Base-by-base conservation (phyloP, 805 yeast genomes). In the Saturnispora mendoncae region DNA sequence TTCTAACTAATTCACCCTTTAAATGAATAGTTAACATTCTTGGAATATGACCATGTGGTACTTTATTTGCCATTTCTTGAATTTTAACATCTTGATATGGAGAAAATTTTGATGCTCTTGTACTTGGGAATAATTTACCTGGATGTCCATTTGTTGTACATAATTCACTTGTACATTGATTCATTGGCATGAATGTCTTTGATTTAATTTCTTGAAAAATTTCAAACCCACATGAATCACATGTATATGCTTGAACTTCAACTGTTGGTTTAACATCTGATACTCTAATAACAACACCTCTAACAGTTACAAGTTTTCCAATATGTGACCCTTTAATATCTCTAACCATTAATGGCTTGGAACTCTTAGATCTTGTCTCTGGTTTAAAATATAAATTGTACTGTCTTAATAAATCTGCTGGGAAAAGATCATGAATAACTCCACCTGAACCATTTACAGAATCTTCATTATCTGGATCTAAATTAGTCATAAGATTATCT, bases 1-100 rank as follows among this genome's bases (percentile, higher is more conserved):
- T 65, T 54, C 99, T 75, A 23, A 87, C 97, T 42, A 92, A 65
- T 44, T 85, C 82, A 33, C 99, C 99, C 53, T 83, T 84, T n/a
- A 90, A 78, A 58, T 90, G 95, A 42, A 90, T 72, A 13, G 81
- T 75, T 48, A 92, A 68, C 24, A 86, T 66, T 54, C 99, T 75
- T 37, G 99, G 99, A 48, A 92, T 92, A 61, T 90, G 96, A 40
- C 98, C 98, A 23, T 88, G 90, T 1, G 99, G 99, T 14, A 92
- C 98, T 65, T 92, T 98, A 50, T 81, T 80, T 4, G 97, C 84
- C 58, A 90, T 67, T 63, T 92, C 99, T 67, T 92, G 99, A 47
- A 92, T 72, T 55, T 85, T 81, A 42, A 88, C 92, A 55, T 92
- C 98, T 66, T 92, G 99, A 71, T 88, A 92, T 6, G 95, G 84